Evolutionary conservation across 2,329 filamentous ascomycete species (phyloP).

Genomic region (Cercospora janseana): DNA sequence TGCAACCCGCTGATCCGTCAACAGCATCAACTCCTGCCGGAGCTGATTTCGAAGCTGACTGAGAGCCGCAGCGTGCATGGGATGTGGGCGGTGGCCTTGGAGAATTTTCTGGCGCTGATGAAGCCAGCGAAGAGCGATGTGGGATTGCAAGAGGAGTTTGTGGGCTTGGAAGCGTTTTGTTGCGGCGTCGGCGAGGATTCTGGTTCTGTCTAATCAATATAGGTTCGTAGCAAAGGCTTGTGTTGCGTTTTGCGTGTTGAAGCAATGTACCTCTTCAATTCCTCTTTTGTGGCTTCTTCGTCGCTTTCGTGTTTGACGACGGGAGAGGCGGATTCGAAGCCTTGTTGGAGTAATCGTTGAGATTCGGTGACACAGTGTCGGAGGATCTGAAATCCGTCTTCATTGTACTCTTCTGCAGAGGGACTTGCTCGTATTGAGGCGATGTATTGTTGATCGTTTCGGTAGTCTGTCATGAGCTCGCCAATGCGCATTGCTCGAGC

Average conservation of each 20-base stretch:
- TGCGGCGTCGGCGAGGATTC: constrained; percentile 60
- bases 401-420: constrained; percentile 55
- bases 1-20: constrained; percentile 58
- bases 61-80: constrained; percentile 49
- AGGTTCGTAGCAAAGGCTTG: not conserved
- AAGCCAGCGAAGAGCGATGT: constrained; percentile 59
- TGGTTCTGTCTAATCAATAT: constrained; percentile 34
- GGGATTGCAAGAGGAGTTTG: constrained; percentile 58
- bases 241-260: not conserved
- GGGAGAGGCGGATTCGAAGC: constrained; percentile 42
- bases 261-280: constrained; percentile 53
- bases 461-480: constrained; percentile 64
- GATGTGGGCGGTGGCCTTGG: constrained; percentile 50
- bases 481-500: constrained; percentile 61
- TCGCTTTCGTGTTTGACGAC: constrained; percentile 38
- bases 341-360: constrained; percentile 53
- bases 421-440: constrained; percentile 53
- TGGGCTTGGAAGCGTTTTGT: constrained; percentile 62
- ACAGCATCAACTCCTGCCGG: constrained; percentile 54
- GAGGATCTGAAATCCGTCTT: constrained; percentile 59
- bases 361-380: constrained; percentile 57
- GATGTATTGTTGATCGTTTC: constrained; percentile 59
- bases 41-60: constrained; percentile 51
- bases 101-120: constrained; percentile 53
- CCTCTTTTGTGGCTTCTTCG: constrained; percentile 55